Evolutionary conservation across 257 asterid genomes (phyloP).

Genomic region (Scutellaria barbata): DNA sequence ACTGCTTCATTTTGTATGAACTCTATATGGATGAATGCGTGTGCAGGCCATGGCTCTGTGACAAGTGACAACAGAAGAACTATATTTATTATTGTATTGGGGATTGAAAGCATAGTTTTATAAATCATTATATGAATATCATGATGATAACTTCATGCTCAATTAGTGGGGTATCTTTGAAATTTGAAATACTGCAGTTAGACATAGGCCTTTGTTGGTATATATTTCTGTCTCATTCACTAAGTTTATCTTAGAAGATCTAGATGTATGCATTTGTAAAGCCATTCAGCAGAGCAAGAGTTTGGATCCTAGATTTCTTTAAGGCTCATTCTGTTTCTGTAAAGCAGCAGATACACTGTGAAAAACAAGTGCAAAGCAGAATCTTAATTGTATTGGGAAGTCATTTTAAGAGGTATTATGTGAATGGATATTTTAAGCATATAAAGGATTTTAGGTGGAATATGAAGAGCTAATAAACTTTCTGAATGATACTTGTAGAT

Average conservation of each 20-base stretch:
- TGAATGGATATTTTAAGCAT: neutral
- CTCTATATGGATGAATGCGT: neutral
- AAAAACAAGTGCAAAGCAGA: neutral
- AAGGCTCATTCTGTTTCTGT: constrained; percentile 3
- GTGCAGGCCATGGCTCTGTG: neutral
- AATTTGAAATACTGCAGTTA: neutral
- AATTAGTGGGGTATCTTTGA: neutral
- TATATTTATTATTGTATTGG: neutral
- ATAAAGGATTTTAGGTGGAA: constrained; percentile 18
- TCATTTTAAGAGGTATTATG: neutral
- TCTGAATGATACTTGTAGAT: constrained; percentile 11
- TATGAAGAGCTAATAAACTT: constrained; percentile 18
- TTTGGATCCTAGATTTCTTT: constrained; percentile 4
- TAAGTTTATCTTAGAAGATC: neutral
- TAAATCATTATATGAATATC: neutral
- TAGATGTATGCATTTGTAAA: constrained; percentile 12
- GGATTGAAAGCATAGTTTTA: neutral
- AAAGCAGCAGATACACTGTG: neutral
- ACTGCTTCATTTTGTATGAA: neutral
- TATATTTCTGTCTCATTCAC: neutral
- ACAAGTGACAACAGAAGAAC: neutral
- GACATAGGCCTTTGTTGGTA: neutral
- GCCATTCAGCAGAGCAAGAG: neutral
- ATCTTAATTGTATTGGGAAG: neutral
- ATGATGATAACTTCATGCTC: constrained; percentile 1